These are phyloP conservation scores for Eimeria acervulina DNA, from an alignment of 169 alveolate genomes.

Conservation along the genomic window DNA sequence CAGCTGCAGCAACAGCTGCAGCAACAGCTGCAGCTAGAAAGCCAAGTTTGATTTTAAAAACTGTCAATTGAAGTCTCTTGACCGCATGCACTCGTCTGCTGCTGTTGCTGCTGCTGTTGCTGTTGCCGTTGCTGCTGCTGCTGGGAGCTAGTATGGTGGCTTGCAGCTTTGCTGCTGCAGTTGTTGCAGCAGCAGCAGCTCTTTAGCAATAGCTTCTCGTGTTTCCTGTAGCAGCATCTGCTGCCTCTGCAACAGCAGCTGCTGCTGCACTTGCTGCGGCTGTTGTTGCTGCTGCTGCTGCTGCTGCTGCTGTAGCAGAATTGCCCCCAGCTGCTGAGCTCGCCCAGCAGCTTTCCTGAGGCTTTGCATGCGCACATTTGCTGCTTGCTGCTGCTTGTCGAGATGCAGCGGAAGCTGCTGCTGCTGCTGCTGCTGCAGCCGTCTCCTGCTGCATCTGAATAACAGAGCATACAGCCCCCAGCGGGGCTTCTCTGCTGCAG, in stretches of 20 bases:
- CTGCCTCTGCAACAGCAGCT: background rate
- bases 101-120: slow-evolving; percentile 12
- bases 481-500: background rate
- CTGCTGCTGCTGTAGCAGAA: slow-evolving; percentile 35
- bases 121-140: background rate
- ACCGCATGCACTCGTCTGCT: background rate
- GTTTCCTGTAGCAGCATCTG: background rate
- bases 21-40: background rate
- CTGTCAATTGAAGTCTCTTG: no score
- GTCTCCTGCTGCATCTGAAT: background rate
- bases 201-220: background rate
- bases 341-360: background rate
- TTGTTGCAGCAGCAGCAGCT: slow-evolving; percentile 8
- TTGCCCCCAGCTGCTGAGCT: slow-evolving; percentile 1
- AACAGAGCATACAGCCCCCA: background rate
- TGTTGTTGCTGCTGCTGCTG: slow-evolving; percentile 11
- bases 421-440: slow-evolving; percentile 39
- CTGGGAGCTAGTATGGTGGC: no score
- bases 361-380: background rate
- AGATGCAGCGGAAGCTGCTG: background rate
- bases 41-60: no score
- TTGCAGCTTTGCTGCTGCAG: slow-evolving; percentile 15
- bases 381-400: slow-evolving; percentile 10
- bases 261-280: slow-evolving; percentile 5
- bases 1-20: background rate